phyloP scores from a whole-genome alignment of 1,284 basidiomycete genomes.

The Austroboletus niveus region DNA sequence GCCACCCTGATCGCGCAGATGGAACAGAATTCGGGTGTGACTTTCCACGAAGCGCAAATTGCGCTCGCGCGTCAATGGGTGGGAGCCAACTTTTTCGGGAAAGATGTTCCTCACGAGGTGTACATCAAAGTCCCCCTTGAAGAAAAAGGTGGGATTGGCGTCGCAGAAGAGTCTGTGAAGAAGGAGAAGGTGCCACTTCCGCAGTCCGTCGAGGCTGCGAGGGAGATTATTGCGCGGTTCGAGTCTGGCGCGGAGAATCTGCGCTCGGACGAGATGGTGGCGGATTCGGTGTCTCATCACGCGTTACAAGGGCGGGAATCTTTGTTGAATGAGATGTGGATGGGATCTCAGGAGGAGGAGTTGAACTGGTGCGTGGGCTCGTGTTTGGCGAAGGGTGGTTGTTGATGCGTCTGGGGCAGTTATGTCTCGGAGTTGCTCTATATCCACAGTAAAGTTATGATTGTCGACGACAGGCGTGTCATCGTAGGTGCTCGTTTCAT shows the following conservation, averaged over 20 bases:
- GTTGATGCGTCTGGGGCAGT: conserved; percentile 34
- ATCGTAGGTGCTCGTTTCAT: conserved; percentile 54
- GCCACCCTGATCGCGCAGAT: conserved; percentile 63
- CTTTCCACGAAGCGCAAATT: conserved; percentile 83
- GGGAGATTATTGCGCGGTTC: conserved; percentile 62
- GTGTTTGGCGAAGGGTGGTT: neutral
- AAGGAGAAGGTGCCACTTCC: conserved; percentile 68
- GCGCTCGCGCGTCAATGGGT: conserved; percentile 85
- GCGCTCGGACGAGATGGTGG: conserved; percentile 57
- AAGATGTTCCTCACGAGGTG: conserved; percentile 49
- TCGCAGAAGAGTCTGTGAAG: conserved; percentile 52
- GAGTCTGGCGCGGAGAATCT: conserved; percentile 57
- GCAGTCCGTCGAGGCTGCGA: conserved; percentile 60
- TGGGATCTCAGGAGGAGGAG: conserved; percentile 82
- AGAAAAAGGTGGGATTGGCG: conserved; percentile 39
- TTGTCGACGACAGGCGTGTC: conserved; percentile 86
- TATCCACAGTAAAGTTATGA: conserved; percentile 87
- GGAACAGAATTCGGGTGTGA: conserved; percentile 74
- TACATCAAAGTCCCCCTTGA: conserved; percentile 50
- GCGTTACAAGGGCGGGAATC: conserved; percentile 60
- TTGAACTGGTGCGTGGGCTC: conserved; percentile 57
- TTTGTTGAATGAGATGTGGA: conserved; percentile 75
- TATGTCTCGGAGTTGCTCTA: conserved; percentile 82
- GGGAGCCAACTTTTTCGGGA: conserved; percentile 43
- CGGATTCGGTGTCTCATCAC: conserved; percentile 80